Base-by-base conservation (phyloP, 208 protist genomes). In the Phytomonas serpens region DNA sequence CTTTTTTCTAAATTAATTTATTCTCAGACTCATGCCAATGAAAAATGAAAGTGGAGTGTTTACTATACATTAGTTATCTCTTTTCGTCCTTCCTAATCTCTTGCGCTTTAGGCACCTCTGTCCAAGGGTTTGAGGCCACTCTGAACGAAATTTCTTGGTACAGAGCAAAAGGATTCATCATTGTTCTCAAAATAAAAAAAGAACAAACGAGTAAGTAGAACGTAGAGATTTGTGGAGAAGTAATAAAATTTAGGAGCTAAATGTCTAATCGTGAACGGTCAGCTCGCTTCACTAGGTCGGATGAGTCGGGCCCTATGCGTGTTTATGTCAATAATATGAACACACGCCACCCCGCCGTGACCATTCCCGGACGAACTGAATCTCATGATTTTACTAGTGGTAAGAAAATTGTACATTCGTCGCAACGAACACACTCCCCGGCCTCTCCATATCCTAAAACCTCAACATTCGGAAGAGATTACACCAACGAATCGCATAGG, bases 251-350 rank as follows among this genome's bases (percentile, higher is more conserved):
- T 57, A 57, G 47, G 34, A 57, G 6, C 40, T 11, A 3, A 57
- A 57, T 57, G 47, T 10, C 47, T 27, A 57, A 23, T 57, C 27
- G 27, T 57, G 47, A 57, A 57, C 13, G 47, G 47, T 19, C 47
- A 57, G 0, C 2, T 57, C 47, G 47, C 16, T 57, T 57, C 47
- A 57, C 19, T 16, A 57, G 27, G 4, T 57, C 47, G 16, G 40
- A 70, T 61, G 27, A 34, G 4, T 19, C 51, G 57, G 23, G 42
- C 23, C 16, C 36, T 33, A 38, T 33, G 6, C 80, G 81, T 16
- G 84, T 93, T 27, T 90, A 93, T 73, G 87, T 95, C 7, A 95
- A 95, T 71, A 95, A 95, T 73, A 89, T 93, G 80, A 95, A 95
- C 81, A 92, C 84, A 14, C 74, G 61, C 2, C 68, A 85, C 29